These are phyloP conservation scores for Leccinum subgranulosum DNA, from an alignment of 768 basidiomycete genomes.

Conservation along the genomic window DNA sequence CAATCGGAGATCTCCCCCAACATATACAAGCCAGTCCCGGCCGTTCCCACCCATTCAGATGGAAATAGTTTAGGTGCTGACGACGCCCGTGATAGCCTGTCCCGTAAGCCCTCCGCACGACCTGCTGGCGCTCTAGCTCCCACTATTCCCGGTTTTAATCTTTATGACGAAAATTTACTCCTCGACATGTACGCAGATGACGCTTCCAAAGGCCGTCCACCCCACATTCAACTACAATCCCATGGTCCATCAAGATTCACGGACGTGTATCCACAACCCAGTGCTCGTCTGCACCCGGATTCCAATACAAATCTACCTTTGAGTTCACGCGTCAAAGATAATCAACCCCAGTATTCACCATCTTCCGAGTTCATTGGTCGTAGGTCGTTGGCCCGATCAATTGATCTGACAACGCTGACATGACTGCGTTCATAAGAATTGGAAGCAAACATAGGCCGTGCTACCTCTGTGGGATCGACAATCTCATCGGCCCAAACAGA, in stretches of 20 bases:
- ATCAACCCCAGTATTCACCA: conserved; percentile 15
- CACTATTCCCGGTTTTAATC: conserved; percentile 22
- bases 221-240: conserved; percentile 19
- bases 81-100: conserved; percentile 20
- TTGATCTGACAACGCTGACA: conserved; percentile 2
- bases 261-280: conserved; percentile 15
- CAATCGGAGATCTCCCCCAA: conserved; percentile 22
- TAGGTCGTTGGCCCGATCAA: conserved; percentile 14
- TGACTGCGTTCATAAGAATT: conserved; percentile 10
- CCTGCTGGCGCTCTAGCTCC: conserved; percentile 30
- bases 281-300: conserved; percentile 13
- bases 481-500: conserved; percentile 26
- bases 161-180: conserved; percentile 23
- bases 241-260: conserved; percentile 18
- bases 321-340: conserved; percentile 19
- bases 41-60: conserved; percentile 20
- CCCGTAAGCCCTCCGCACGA: conserved; percentile 23
- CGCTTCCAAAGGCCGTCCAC: conserved; percentile 9
- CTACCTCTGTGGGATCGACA: conserved; percentile 29
- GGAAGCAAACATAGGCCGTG: conserved; percentile 21
- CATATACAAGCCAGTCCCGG: conserved; percentile 31
- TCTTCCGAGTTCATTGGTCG: conserved; percentile 22
- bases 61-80: conserved; percentile 9
- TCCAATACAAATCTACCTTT: conserved; percentile 4
- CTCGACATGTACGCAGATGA: conserved; percentile 26